Evolutionary conservation across 768 basidiomycete genomes (phyloP).

Genomic region (Leccinum uliginosum): DNA sequence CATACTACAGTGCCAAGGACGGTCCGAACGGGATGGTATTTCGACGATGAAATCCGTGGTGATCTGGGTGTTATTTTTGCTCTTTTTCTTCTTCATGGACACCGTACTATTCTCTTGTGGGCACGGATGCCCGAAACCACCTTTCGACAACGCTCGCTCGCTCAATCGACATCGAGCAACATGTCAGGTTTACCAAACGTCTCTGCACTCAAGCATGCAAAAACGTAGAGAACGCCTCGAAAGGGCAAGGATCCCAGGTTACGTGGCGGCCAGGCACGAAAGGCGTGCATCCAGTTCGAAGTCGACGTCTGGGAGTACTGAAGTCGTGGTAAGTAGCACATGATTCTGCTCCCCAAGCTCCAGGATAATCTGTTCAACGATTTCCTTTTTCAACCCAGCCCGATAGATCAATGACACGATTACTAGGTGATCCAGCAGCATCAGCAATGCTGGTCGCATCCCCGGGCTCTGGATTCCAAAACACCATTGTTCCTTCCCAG

Average conservation of each 20-base stretch:
- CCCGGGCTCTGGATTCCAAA: too few species aligned
- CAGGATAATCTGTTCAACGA: too few species aligned
- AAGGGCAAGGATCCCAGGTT: not conserved
- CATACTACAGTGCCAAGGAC: too few species aligned
- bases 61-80: too few species aligned
- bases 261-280: not conserved
- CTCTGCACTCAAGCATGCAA: not conserved
- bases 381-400: not conserved
- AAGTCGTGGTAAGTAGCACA: not conserved
- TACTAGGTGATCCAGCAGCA: too few species aligned
- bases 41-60: too few species aligned
- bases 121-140: not conserved
- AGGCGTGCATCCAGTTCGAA: not conserved
- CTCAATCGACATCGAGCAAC: not conserved
- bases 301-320: not conserved
- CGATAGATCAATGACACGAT: too few species aligned
- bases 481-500: too few species aligned
- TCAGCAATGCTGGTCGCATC: too few species aligned
- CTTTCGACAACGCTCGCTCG: not conserved
- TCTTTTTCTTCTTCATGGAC: too few species aligned
- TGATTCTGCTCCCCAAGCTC: not conserved
- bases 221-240: not conserved
- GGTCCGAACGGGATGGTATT: too few species aligned
- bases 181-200: not conserved
- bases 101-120: not conserved